A percentile compares a stretch with the other conserved stretches of the same genome.
Conservation (phyloP, 2,329 filamentous ascomycete species). For the Aspergillus viridinutans region DNA sequence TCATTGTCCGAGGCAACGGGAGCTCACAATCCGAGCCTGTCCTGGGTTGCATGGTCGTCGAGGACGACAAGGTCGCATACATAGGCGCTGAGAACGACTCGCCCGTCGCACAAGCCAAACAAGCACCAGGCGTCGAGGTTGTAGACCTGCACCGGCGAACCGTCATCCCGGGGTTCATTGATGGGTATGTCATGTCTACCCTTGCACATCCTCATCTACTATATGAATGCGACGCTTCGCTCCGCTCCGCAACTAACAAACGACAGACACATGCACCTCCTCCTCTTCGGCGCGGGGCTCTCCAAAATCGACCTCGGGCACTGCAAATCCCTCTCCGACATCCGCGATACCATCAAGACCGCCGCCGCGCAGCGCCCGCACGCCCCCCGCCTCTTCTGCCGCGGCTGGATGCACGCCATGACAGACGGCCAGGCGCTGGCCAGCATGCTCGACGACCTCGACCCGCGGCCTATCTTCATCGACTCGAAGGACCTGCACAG, state of each 20-base stretch:
- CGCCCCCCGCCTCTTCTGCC: slow-evolving; percentile 42
- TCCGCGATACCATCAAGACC: slow-evolving; percentile 36
- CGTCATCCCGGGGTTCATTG: slow-evolving; percentile 46
- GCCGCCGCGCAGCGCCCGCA: slow-evolving; percentile 36
- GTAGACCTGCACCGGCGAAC: slow-evolving; percentile 35
- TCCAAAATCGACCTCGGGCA: slow-evolving; percentile 41
- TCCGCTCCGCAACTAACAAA: not conserved
- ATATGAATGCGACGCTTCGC: not conserved
- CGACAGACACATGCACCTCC: slow-evolving; percentile 33
- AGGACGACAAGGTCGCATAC: slow-evolving; percentile 38
- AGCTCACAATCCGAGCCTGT: not conserved
- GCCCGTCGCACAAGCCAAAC: slow-evolving; percentile 9
- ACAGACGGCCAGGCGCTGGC: slow-evolving; percentile 42
- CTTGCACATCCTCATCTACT: no score
- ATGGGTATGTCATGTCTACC: slow-evolving; percentile 37
- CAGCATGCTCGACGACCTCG: slow-evolving; percentile 45
- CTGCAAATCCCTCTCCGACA: slow-evolving; percentile 41
- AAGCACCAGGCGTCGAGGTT: slow-evolving; percentile 9
- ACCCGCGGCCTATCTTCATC: slow-evolving; percentile 47
- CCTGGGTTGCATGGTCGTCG: slow-evolving; percentile 31
- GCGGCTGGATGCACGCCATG: slow-evolving; percentile 48
- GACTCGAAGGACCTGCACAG: slow-evolving; percentile 49
- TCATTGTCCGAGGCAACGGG: slow-evolving; percentile 5
- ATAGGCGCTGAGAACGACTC: slow-evolving; percentile 33
- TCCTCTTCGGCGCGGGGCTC: slow-evolving; percentile 45